A percentile compares a stretch with the other conserved stretches of the same genome.
phyloP scores from a whole-genome alignment of 495 filamentous ascomycete genomes.

The Achaetomiella virescens region DNA sequence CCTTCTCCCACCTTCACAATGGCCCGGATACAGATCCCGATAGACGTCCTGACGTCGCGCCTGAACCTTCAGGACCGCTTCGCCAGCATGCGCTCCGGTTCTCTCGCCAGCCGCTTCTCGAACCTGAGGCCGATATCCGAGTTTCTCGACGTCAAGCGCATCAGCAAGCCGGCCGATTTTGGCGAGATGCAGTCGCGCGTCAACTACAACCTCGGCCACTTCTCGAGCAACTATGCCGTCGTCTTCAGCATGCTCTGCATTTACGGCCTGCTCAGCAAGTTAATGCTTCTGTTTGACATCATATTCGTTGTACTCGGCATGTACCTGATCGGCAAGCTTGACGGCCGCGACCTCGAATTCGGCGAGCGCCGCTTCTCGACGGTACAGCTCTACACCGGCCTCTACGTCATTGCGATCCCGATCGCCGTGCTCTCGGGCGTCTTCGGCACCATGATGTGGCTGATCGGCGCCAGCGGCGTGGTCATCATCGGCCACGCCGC shows the following conservation, averaged over 20 bases:
- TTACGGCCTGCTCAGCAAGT: constrained; percentile 87
- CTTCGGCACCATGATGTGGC: constrained; percentile 77
- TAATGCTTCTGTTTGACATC: constrained; percentile 81
- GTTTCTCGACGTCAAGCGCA: constrained; percentile 90
- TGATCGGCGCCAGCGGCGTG: constrained; percentile 89
- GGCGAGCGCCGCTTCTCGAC: constrained; percentile 75
- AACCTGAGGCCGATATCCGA: constrained; percentile 88
- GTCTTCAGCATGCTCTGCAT: constrained; percentile 92
- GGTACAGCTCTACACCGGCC: constrained; percentile 89
- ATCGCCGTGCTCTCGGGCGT: constrained; percentile 78
- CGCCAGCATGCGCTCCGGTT: constrained; percentile 68
- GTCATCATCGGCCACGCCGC: constrained; percentile 90
- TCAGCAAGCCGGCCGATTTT: constrained; percentile 91
- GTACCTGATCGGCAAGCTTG: constrained; percentile 82
- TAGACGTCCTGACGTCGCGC: constrained; percentile 85
- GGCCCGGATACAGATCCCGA: constrained; percentile 83
- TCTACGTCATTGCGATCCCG: constrained; percentile 74
- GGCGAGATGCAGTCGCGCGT: constrained; percentile 85
- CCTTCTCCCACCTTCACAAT: constrained; percentile 42
- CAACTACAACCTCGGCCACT: constrained; percentile 95
- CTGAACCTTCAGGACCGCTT: constrained; percentile 70
- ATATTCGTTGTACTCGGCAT: constrained; percentile 76
- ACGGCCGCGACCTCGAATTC: constrained; percentile 79
- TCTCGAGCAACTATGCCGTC: constrained; percentile 95
- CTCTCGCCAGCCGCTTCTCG: constrained; percentile 74